Conservation (phyloP, 2,329 filamentous ascomycete species). For the Neonectria punicea region DNA sequence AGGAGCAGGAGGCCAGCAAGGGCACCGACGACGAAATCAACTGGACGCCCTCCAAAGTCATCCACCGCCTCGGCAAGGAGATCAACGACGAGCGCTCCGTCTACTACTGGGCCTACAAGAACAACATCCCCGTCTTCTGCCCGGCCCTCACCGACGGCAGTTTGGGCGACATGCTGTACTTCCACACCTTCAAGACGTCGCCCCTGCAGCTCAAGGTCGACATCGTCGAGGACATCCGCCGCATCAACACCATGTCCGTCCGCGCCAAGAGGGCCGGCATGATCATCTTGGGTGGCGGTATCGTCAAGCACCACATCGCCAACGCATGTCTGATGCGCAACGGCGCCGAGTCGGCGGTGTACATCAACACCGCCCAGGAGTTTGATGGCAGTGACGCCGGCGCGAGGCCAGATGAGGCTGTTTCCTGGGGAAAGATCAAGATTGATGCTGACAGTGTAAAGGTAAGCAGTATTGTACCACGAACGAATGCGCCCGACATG, state of each 20-base stretch:
- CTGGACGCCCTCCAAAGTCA: conserved; percentile 96
- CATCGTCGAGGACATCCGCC: conserved; percentile 92
- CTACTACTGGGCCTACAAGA: conserved; percentile 98
- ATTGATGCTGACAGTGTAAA: conserved; percentile 88
- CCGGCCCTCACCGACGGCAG: conserved; percentile 95
- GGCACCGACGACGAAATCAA: conserved; percentile 75
- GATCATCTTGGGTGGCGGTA: conserved; percentile 92
- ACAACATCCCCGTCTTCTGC: conserved; percentile 96
- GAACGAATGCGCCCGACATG: neutral
- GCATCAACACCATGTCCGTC: conserved; percentile 91
- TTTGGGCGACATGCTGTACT: conserved; percentile 97
- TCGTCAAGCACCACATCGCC: conserved; percentile 99
- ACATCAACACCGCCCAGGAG: conserved; percentile 97
- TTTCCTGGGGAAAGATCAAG: conserved; percentile 99
- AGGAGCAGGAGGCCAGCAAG: conserved; percentile 87
- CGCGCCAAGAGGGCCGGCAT: conserved; percentile 89
- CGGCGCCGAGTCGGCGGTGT: conserved; percentile 95
- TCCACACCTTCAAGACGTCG: conserved; percentile 93
- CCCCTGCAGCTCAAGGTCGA: conserved; percentile 86
- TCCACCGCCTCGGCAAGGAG: conserved; percentile 88
- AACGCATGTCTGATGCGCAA: conserved; percentile 98
- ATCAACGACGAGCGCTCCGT: conserved; percentile 93
- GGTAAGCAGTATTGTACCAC: conserved; percentile 57
- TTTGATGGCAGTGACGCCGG: conserved; percentile 98
- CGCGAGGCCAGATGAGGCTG: conserved; percentile 92